These are phyloP conservation scores for Penicillium paneum DNA, from an alignment of 2,329 filamentous ascomycete species.

Conservation along the genomic window DNA sequence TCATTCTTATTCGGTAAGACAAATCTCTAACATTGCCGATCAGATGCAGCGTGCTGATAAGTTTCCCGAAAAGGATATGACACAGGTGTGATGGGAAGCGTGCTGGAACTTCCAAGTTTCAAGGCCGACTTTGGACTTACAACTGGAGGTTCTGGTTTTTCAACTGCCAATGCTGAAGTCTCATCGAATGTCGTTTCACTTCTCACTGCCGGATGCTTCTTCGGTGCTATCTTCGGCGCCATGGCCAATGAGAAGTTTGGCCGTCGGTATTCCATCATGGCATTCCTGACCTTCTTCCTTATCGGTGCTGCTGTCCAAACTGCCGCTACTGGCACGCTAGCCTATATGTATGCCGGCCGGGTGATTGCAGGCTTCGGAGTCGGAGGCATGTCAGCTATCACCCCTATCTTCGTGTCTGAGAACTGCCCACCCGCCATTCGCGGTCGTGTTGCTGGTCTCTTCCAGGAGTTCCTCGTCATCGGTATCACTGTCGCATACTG, in stretches of 20 bases:
- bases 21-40: neutral
- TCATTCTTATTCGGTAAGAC: neutral
- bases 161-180: neutral
- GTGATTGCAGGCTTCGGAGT: neutral
- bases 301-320: neutral
- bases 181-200: neutral
- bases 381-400: neutral
- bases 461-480: conserved; percentile 53
- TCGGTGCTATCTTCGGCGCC: neutral
- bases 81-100: neutral
- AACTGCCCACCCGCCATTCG: conserved; percentile 51
- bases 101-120: neutral
- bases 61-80: neutral
- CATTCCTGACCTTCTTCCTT: neutral
- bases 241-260: neutral
- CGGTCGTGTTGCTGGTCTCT: conserved; percentile 57
- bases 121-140: neutral
- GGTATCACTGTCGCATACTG: conserved; percentile 44
- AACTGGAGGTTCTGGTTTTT: neutral
- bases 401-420: neutral
- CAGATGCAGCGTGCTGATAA: neutral
- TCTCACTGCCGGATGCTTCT: neutral
- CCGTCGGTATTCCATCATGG: neutral
- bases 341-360: neutral
- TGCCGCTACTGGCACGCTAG: neutral